Evolutionary conservation across 805 yeast species (phyloP).

Genomic region (Candida tibetensis): DNA sequence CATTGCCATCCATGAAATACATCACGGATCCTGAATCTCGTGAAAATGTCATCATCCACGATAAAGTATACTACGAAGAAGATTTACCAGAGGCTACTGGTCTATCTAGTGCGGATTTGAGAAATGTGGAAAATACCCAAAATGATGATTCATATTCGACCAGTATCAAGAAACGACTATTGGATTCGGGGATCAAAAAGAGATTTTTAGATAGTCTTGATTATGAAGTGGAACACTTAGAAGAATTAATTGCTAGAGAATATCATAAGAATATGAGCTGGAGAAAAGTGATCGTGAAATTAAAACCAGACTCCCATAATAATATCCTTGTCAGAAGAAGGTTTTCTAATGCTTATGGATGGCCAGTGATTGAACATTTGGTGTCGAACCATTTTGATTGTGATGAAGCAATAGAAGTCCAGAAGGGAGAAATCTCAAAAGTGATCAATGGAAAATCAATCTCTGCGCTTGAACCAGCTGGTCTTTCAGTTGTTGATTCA

Average conservation of each 20-base stretch:
- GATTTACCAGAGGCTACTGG: constrained; percentile 51
- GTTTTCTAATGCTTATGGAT: constrained; percentile 91
- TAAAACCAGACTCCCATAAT: constrained; percentile 93
- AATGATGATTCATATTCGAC: constrained; percentile 6
- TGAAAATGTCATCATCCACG: constrained; percentile 73
- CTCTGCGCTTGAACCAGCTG: too few species aligned
- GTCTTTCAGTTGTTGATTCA: constrained; percentile 16
- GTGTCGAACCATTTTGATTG: constrained; percentile 60
- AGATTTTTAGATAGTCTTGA: constrained; percentile 25
- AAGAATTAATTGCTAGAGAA: constrained; percentile 81
- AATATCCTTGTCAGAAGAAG: constrained; percentile 85
- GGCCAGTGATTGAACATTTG: constrained; percentile 87
- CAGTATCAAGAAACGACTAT: constrained; percentile 5
- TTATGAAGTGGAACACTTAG: constrained; percentile 45
- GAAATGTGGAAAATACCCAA: neutral
- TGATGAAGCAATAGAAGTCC: constrained; percentile 5
- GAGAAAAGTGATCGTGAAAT: constrained; percentile 85
- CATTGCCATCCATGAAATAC: constrained; percentile 68
- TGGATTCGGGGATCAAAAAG: constrained; percentile 8
- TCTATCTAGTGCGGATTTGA: neutral
- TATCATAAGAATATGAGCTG: constrained; percentile 85
- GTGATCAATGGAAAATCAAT: constrained; percentile 6
- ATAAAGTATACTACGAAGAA: constrained; percentile 62
- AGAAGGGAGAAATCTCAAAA: constrained; percentile 11
- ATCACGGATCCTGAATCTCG: constrained; percentile 66